Evolutionary conservation across 2,329 filamentous ascomycete genomes (phyloP).

Genomic region (Xylaria sp.): DNA sequence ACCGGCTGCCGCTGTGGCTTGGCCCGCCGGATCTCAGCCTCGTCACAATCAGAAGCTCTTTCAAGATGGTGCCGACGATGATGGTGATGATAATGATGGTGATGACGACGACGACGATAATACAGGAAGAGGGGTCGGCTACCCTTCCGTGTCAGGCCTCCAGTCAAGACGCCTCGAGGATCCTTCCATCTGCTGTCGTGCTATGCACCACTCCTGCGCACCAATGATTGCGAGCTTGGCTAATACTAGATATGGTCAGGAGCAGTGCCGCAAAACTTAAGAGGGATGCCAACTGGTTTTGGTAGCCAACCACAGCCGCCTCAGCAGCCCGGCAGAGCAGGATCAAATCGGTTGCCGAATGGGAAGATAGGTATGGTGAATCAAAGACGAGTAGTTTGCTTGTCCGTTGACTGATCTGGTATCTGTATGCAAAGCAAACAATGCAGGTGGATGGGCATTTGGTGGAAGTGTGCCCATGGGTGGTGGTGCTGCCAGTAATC

Average conservation of each 20-base stretch:
- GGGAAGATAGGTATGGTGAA: slow-evolving; percentile 70
- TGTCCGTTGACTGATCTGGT: slow-evolving; percentile 44
- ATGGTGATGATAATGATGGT: background rate
- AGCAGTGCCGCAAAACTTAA: slow-evolving; percentile 70
- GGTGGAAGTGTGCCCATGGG: slow-evolving; percentile 71
- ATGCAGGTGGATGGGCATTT: slow-evolving; percentile 70
- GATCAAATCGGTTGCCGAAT: slow-evolving; percentile 70
- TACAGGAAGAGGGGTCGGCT: slow-evolving; percentile 1
- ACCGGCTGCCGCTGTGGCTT: background rate
- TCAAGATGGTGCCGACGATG: background rate
- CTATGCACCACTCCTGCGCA: slow-evolving; percentile 30
- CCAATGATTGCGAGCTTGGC: slow-evolving; percentile 44
- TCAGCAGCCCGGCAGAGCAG: slow-evolving; percentile 65
- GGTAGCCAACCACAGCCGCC: slow-evolving; percentile 64
- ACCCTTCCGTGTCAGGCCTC: slow-evolving; percentile 4
- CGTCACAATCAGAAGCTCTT: slow-evolving; percentile 27
- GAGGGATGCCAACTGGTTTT: slow-evolving; percentile 71
- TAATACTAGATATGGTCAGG: slow-evolving; percentile 56
- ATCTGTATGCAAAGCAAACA: slow-evolving; percentile 55
- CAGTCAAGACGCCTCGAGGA: background rate
- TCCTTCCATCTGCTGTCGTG: slow-evolving; percentile 13
- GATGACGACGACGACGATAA: background rate
- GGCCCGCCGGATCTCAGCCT: slow-evolving; percentile 34
- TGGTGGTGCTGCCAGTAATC: slow-evolving; percentile 57
- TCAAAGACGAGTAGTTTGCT: slow-evolving; percentile 17